A percentile compares a stretch with the other conserved stretches of the same genome.
Conservation (phyloP, 140 eudicot genomes). For the Senecio squalidus region DNA sequence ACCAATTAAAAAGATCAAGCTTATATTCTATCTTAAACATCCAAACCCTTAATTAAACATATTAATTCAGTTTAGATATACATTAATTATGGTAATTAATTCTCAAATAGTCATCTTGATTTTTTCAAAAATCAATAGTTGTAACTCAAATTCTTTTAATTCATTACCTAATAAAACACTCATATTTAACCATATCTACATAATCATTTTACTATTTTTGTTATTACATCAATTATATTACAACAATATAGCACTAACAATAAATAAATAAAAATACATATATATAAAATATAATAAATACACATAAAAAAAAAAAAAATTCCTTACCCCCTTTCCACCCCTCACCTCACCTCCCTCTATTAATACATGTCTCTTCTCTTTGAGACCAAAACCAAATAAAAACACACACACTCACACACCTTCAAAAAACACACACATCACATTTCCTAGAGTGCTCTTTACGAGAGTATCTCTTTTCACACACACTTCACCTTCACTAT, state of each 20-base stretch:
- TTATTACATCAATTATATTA: too few species aligned
- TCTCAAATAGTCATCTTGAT: too few species aligned
- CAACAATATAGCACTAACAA: not conserved
- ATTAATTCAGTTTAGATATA: too few species aligned
- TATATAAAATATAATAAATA: not conserved
- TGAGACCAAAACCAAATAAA: slow-evolving; percentile 38
- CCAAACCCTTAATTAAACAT: too few species aligned
- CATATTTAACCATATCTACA: too few species aligned
- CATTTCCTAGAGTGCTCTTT: slow-evolving; percentile 36
- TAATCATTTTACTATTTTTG: too few species aligned
- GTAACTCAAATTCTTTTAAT: too few species aligned
- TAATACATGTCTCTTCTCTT: slow-evolving; percentile 35
- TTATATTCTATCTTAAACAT: too few species aligned
- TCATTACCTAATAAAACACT: too few species aligned
- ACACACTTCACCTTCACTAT: slow-evolving; percentile 5
- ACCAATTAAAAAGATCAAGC: too few species aligned
- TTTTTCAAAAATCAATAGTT: too few species aligned
- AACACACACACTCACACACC: slow-evolving; percentile 6
- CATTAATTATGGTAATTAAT: too few species aligned
- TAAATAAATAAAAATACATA: not conserved
- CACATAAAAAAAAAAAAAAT: not conserved
- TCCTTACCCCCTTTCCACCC: slow-evolving; percentile 21
- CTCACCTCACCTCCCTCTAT: slow-evolving; percentile 23
- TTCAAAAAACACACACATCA: slow-evolving; percentile 14
- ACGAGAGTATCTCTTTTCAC: slow-evolving; percentile 44